A percentile compares a stretch with the other conserved stretches of the same genome.
Evolutionary conservation across 129 eudicot species (phyloP).

Genomic region (sunflower (Helianthus annuus)): DNA sequence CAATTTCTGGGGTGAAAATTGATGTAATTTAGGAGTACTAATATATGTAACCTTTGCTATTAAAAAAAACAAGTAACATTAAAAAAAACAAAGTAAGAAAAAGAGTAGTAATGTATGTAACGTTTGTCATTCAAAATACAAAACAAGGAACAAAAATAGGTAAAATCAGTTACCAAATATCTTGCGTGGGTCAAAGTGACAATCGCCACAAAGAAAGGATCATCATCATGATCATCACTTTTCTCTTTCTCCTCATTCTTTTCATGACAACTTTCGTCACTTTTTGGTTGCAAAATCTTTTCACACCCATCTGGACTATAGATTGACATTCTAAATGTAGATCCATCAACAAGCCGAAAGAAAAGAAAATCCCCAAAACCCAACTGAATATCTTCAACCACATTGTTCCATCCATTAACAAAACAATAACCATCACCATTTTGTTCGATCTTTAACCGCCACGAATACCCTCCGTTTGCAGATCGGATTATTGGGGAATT

Average conservation of each 20-base stretch:
- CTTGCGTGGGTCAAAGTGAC: not conserved
- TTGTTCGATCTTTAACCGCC: slow-evolving; percentile 15
- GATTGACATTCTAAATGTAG: not conserved
- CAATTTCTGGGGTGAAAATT: no score
- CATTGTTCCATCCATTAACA: slow-evolving; percentile 15
- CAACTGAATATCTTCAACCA: slow-evolving; percentile 19
- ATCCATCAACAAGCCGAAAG: slow-evolving; percentile 10
- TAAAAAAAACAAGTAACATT: no score
- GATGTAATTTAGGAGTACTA: no score
- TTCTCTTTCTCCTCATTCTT: slow-evolving; percentile 2
- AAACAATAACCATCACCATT: not conserved
- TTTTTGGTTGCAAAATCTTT: not conserved
- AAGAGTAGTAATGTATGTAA: no score
- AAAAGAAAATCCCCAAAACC: slow-evolving; percentile 28
- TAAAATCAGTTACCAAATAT: not conserved
- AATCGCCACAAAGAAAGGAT: slow-evolving; percentile 19
- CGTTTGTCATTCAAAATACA: no score
- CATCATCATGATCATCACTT: slow-evolving; percentile 15
- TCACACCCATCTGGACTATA: slow-evolving; percentile 25
- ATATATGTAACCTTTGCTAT: no score
- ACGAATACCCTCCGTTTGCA: slow-evolving; percentile 20
- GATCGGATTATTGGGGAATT: slow-evolving; percentile 1
- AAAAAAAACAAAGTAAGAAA: no score
- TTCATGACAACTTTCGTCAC: not conserved
- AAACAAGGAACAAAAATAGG: no score